Conservation (phyloP, 805 yeast genomes). For the Starmera caribaea region DNA sequence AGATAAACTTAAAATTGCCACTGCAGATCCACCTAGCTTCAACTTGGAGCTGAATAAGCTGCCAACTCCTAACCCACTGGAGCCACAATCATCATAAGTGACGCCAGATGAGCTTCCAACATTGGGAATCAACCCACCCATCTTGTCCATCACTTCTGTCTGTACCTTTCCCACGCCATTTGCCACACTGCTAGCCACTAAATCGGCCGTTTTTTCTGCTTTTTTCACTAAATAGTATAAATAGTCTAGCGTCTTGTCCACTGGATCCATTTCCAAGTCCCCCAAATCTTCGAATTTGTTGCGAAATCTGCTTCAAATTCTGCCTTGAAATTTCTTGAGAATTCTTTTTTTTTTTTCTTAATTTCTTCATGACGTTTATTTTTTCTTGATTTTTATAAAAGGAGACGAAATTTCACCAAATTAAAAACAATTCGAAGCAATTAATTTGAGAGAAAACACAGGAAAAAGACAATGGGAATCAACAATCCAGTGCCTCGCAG, state of each 20-base stretch:
- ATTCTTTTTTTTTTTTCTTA: not conserved
- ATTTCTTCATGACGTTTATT: not conserved
- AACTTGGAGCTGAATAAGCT: no score
- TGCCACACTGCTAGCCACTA: not conserved
- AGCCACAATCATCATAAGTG: no score
- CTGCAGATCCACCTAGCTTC: no score
- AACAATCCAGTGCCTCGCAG: constrained; percentile 95
- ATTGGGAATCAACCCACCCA: no score
- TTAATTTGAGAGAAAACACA: not conserved
- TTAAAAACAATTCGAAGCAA: not conserved
- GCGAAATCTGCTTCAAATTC: not conserved
- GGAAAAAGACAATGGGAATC: constrained; percentile 46
- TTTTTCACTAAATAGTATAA: constrained; percentile 5
- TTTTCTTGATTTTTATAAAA: not conserved
- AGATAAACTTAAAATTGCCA: no score
- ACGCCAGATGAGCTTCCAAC: no score
- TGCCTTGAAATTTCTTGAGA: not conserved
- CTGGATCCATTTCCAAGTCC: constrained; percentile 8
- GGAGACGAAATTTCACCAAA: not conserved
- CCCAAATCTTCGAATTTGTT: not conserved
- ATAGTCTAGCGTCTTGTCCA: constrained; percentile 11
- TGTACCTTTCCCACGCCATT: no score
- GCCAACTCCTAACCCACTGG: no score
- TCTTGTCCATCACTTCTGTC: no score
- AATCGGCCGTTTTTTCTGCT: not conserved